A percentile compares a stretch with the other conserved stretches of the same genome.
phyloP scores from a whole-genome alignment of 257 asterid genomes.

The Plectranthus barbatus region DNA sequence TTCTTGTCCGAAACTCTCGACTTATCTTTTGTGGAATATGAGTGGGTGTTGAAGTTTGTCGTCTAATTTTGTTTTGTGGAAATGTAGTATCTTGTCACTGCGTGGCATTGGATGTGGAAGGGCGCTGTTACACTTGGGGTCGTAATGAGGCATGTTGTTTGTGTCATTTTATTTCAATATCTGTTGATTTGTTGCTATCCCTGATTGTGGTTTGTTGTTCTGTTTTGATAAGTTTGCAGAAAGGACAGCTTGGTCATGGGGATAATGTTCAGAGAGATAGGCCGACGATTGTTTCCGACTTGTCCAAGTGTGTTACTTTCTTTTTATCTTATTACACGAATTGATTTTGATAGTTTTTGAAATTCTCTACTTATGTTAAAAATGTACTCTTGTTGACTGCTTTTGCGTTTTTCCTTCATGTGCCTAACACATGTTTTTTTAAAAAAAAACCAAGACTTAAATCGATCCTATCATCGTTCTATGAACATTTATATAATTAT shows the following conservation, averaged over 20 bases:
- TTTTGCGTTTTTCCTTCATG: not conserved
- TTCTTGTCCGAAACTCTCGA: not conserved
- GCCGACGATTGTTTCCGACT: conserved; percentile 74
- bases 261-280: conserved; percentile 79
- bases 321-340: not conserved
- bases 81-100: conserved; percentile 85
- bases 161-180: not conserved
- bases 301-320: conserved; percentile 51
- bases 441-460: not conserved
- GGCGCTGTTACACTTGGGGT: conserved; percentile 98
- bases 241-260: conserved; percentile 99
- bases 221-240: conserved; percentile 34
- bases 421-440: not conserved
- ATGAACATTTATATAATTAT: not conserved
- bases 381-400: not conserved
- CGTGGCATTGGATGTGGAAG: conserved; percentile 86
- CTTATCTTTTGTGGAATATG: not conserved
- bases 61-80: not conserved
- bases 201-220: not conserved
- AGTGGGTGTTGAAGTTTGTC: not conserved
- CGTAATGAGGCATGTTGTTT: conserved; percentile 67
- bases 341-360: not conserved
- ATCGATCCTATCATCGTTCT: not conserved
- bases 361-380: not conserved
- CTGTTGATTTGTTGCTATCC: not conserved